Percentiles rank a stretch among this genome's conserved stretches.
Conservation (phyloP, 192 early-diverging fungal species). For the Coemansia sp. region DNA sequence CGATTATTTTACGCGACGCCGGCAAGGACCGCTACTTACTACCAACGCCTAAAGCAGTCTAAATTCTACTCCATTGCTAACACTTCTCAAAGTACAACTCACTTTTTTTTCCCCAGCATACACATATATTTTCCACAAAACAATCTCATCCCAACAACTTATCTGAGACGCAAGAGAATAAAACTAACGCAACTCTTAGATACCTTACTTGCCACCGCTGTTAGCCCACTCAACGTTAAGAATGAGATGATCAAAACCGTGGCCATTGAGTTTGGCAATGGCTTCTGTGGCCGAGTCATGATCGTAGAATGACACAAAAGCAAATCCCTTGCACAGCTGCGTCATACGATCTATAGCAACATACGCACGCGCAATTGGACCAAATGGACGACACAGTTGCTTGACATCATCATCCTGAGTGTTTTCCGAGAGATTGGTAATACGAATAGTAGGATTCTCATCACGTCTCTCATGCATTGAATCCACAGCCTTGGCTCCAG, state of each 20-base stretch:
- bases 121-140: neutral
- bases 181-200: neutral
- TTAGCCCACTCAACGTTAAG: conserved; percentile 82
- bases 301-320: conserved; percentile 86
- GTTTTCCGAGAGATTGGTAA: conserved; percentile 96
- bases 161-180: neutral
- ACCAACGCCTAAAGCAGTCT: neutral
- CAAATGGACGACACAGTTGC: conserved; percentile 86
- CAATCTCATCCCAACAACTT: neutral
- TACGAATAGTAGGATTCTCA: conserved; percentile 75
- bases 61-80: too few relatives aligned
- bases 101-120: neutral
- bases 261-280: conserved; percentile 84
- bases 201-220: neutral
- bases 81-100: too few relatives aligned
- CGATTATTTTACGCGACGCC: conserved; percentile 5
- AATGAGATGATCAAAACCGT: conserved; percentile 96
- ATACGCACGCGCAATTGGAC: conserved; percentile 78
- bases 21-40: conserved; percentile 1
- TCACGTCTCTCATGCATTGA: conserved; percentile 59
- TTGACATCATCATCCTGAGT: conserved; percentile 84
- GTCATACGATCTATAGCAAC: conserved; percentile 84
- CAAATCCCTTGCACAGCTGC: conserved; percentile 89
- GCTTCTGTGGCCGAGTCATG: conserved; percentile 81
- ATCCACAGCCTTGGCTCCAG: conserved; percentile 49